Evolutionary conservation across 2,329 filamentous ascomycete genomes (phyloP).

Genomic region (Geosmithia morbida): DNA sequence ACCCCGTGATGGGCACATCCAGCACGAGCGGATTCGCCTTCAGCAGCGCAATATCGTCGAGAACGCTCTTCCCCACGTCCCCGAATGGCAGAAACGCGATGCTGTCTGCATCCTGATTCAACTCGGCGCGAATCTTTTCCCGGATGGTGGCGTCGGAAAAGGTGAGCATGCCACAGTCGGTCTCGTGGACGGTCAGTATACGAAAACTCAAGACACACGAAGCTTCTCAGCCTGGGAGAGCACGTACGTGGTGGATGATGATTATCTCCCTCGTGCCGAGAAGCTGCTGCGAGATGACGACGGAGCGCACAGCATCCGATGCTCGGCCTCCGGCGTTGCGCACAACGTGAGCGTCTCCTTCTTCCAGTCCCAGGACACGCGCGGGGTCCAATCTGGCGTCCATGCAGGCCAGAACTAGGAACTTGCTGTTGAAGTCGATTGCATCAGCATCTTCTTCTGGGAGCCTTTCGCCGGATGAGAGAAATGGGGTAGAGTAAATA

Average conservation of each 20-base stretch:
- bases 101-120: conserved; percentile 33
- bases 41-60: conserved; percentile 50
- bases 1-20: conserved; percentile 51
- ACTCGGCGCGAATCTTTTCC: conserved; percentile 40
- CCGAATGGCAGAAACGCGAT: conserved; percentile 54
- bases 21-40: conserved; percentile 44
- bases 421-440: conserved; percentile 14
- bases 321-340: conserved; percentile 58
- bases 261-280: conserved; percentile 64
- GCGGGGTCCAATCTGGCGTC: conserved; percentile 60
- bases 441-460: too few relatives aligned
- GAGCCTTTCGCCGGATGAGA: too few relatives aligned
- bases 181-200: conserved; percentile 10
- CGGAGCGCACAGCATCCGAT: conserved; percentile 54
- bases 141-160: conserved; percentile 46
- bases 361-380: conserved; percentile 51
- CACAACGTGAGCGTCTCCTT: conserved; percentile 68
- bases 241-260: conserved; percentile 47
- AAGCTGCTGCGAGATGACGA: conserved; percentile 68
- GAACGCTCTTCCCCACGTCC: conserved; percentile 48
- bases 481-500: not conserved
- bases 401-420: conserved; percentile 56
- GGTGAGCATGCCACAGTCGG: conserved; percentile 45
- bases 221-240: not conserved
- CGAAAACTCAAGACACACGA: too few relatives aligned